A percentile compares a stretch with the other conserved stretches of the same genome.
Conservation (phyloP, 352 stramenopile genomes). For the Globisporangium paroecandrum region DNA sequence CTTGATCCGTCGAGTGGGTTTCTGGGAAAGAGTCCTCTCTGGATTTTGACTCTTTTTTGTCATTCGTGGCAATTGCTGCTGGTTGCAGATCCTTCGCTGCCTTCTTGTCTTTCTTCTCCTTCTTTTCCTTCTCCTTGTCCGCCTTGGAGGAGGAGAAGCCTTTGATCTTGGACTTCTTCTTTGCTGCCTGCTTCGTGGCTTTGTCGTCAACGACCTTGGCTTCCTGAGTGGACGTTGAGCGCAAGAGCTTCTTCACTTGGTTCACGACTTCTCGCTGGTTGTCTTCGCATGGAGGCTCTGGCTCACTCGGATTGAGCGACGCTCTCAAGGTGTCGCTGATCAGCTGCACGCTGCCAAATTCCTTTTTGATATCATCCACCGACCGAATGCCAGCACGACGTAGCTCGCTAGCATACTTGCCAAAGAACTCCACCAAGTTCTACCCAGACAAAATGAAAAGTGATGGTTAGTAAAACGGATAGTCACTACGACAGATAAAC, state of each 20-base stretch:
- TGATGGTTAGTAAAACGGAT: neutral
- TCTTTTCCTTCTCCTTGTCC: conserved; percentile 31
- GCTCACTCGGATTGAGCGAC: conserved; percentile 26
- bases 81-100: conserved; percentile 18
- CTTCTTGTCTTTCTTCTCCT: conserved; percentile 29
- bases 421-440: conserved; percentile 72
- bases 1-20: conserved; percentile 27
- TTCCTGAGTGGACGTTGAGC: conserved; percentile 60
- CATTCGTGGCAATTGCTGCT: conserved; percentile 17
- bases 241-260: conserved; percentile 64
- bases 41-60: conserved; percentile 35
- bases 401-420: conserved; percentile 59
- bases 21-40: conserved; percentile 41
- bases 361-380: conserved; percentile 59
- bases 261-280: conserved; percentile 32
- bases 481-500: neutral
- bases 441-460: conserved; percentile 13
- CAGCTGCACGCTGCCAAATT: conserved; percentile 51
- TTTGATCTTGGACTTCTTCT: conserved; percentile 42
- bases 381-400: conserved; percentile 68
- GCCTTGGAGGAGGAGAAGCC: conserved; percentile 28
- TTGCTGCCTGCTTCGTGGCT: conserved; percentile 17
- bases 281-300: conserved; percentile 11
- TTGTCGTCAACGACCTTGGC: conserved; percentile 30
- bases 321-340: conserved; percentile 43